These are phyloP conservation scores for Sideroxylon spinosum DNA, from an alignment of 179 eudicot genomes.

Conservation along the genomic window DNA sequence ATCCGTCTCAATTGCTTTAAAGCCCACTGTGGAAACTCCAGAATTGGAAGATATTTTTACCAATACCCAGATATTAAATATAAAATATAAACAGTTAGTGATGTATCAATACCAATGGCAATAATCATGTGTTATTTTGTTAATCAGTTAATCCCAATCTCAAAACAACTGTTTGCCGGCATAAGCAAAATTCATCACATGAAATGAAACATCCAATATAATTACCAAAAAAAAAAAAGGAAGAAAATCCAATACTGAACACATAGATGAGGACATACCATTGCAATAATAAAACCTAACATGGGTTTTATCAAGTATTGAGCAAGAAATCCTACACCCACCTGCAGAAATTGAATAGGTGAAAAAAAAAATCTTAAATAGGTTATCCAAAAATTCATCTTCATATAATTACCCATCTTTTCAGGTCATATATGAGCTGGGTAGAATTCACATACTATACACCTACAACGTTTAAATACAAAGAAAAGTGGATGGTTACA, in stretches of 20 bases:
- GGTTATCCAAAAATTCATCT: conserved; percentile 3
- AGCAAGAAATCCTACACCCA: conserved; percentile 93
- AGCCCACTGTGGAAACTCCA: not conserved
- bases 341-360: conserved; percentile 38
- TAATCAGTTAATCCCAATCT: not conserved
- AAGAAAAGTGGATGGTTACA: too few species aligned
- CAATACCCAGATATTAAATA: not conserved
- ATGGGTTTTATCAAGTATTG: conserved; percentile 85
- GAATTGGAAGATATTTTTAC: not conserved
- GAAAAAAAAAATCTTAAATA: conserved; percentile 12
- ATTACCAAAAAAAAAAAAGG: too few species aligned
- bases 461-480: too few species aligned
- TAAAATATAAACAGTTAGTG: not conserved
- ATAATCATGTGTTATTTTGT: not conserved
- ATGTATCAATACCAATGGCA: not conserved
- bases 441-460: too few species aligned
- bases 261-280: conserved; percentile 47
- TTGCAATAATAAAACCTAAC: conserved; percentile 76
- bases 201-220: not conserved
- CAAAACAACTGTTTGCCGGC: not conserved
- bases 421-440: not conserved
- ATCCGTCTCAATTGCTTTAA: not conserved
- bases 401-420: conserved; percentile 3
- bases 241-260: not conserved
- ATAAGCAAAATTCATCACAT: not conserved